phyloP scores from a whole-genome alignment of 2,329 filamentous ascomycete genomes.

The Botrytis elliptica region DNA sequence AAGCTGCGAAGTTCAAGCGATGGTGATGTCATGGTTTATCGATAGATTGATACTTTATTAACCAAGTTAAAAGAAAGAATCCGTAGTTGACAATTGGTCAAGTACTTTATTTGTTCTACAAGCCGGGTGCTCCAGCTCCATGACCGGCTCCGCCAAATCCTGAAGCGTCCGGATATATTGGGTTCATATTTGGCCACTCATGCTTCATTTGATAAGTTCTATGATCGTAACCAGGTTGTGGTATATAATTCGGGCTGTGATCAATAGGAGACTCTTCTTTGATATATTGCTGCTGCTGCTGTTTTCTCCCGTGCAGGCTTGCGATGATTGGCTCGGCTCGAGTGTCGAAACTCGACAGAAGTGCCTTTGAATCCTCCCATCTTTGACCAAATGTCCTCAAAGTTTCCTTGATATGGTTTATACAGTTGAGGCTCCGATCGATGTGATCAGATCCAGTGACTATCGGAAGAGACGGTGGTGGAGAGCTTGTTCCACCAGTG shows the following conservation, averaged over 20 bases:
- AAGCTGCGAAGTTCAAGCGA: not conserved
- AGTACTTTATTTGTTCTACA: slow-evolving; percentile 4
- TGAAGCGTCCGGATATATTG: slow-evolving; percentile 23
- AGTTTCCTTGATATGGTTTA: slow-evolving; percentile 54
- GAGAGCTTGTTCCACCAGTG: slow-evolving; percentile 39
- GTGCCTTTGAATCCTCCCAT: slow-evolving; percentile 56
- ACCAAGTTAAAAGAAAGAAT: not conserved
- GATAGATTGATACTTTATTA: not conserved
- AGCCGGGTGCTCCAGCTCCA: slow-evolving; percentile 5
- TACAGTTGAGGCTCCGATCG: slow-evolving; percentile 54
- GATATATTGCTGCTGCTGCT: slow-evolving; percentile 29
- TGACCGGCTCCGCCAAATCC: slow-evolving; percentile 24
- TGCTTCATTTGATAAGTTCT: slow-evolving; percentile 26
- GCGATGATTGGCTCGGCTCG: slow-evolving; percentile 32
- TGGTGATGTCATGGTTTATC: not conserved
- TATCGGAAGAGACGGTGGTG: slow-evolving; percentile 51
- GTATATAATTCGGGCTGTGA: slow-evolving; percentile 30
- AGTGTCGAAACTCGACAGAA: slow-evolving; percentile 54
- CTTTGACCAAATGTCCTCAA: slow-evolving; percentile 57
- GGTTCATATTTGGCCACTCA: slow-evolving; percentile 30
- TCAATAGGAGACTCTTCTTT: slow-evolving; percentile 28
- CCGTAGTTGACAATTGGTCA: not conserved
- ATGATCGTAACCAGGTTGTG: slow-evolving; percentile 30
- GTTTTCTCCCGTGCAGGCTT: slow-evolving; percentile 46
- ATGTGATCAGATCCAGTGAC: slow-evolving; percentile 50